Percentiles rank a stretch among this genome's conserved stretches.
These are phyloP conservation scores for Scheffersomyces segobiensis DNA, from an alignment of 1,139 yeast genomes.

Conservation along the genomic window DNA sequence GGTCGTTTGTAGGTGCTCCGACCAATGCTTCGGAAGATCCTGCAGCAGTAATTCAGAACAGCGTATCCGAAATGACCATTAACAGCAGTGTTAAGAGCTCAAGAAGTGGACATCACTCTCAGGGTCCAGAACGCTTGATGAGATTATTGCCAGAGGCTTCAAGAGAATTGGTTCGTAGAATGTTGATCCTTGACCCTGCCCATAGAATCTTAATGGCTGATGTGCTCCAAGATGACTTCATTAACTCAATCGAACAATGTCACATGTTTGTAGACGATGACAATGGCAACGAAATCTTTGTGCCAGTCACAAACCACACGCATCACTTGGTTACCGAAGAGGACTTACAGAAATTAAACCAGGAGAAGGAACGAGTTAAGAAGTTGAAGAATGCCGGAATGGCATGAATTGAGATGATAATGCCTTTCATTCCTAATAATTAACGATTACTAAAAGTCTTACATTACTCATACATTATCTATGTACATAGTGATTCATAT, in stretches of 20 bases:
- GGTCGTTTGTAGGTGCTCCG: slow-evolving; percentile 35
- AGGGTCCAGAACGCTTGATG: slow-evolving; percentile 37
- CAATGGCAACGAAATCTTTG: slow-evolving; percentile 4
- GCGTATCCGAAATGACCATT: slow-evolving; percentile 1
- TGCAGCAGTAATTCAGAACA: slow-evolving; percentile 8
- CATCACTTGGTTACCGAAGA: slow-evolving; percentile 63
- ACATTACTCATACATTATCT: neutral
- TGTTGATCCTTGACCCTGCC: slow-evolving; percentile 32
- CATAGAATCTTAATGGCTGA: slow-evolving; percentile 32
- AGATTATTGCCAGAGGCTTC: slow-evolving; percentile 38
- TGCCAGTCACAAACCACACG: slow-evolving; percentile 36
- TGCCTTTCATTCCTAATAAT: neutral
- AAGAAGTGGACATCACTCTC: slow-evolving; percentile 6
- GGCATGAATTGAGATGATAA: slow-evolving; percentile 1
- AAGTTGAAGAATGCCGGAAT: slow-evolving; percentile 17
- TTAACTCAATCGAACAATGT: slow-evolving; percentile 31
- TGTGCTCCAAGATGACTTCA: slow-evolving; percentile 30
- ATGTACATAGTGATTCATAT: neutral
- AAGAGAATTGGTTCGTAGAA: slow-evolving; percentile 32
- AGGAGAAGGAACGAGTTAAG: slow-evolving; percentile 38
- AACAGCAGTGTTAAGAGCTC: slow-evolving; percentile 5
- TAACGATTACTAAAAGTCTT: neutral
- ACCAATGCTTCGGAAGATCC: slow-evolving; percentile 1
- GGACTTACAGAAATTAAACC: slow-evolving; percentile 44
- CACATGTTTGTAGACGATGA: slow-evolving; percentile 11